Percentiles rank a stretch among this genome's conserved stretches.
Conservation (phyloP, 306 rosid genomes). For the Ziziphus jujuba region DNA sequence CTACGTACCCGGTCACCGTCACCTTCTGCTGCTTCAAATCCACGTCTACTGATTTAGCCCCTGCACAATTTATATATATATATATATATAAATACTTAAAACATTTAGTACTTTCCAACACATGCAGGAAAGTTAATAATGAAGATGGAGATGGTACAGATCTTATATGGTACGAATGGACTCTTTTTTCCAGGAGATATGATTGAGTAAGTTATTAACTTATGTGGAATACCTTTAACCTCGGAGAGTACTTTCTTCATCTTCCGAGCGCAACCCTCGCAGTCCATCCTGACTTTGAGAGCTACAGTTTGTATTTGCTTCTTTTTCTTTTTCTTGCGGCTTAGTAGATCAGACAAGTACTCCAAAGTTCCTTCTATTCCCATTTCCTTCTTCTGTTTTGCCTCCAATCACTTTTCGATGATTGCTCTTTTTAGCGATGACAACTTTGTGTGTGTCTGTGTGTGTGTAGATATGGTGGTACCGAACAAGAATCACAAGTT, state of each 20-base stretch:
- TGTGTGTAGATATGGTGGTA: too few species aligned
- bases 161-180: too few species aligned
- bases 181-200: too few species aligned
- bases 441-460: too few species aligned
- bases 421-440: not conserved
- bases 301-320: slow-evolving; percentile 86
- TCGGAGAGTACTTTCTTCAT: slow-evolving; percentile 80
- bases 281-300: slow-evolving; percentile 89
- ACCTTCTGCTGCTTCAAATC: slow-evolving; percentile 94
- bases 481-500: too few species aligned
- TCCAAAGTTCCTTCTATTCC: slow-evolving; percentile 83
- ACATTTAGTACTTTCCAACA: too few species aligned
- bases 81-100: too few species aligned
- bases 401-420: not conserved
- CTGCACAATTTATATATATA: slow-evolving; percentile 33
- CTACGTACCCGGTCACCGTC: slow-evolving; percentile 83
- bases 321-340: slow-evolving; percentile 56
- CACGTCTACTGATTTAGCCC: slow-evolving; percentile 84
- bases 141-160: too few species aligned
- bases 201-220: too few species aligned
- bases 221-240: slow-evolving; percentile 60
- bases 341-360: slow-evolving; percentile 62
- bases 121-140: too few species aligned
- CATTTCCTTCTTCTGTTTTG: slow-evolving; percentile 39
- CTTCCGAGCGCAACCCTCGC: slow-evolving; percentile 93